Evolutionary conservation across 495 filamentous ascomycete genomes (phyloP).

Genomic region (Podospora didyma): DNA sequence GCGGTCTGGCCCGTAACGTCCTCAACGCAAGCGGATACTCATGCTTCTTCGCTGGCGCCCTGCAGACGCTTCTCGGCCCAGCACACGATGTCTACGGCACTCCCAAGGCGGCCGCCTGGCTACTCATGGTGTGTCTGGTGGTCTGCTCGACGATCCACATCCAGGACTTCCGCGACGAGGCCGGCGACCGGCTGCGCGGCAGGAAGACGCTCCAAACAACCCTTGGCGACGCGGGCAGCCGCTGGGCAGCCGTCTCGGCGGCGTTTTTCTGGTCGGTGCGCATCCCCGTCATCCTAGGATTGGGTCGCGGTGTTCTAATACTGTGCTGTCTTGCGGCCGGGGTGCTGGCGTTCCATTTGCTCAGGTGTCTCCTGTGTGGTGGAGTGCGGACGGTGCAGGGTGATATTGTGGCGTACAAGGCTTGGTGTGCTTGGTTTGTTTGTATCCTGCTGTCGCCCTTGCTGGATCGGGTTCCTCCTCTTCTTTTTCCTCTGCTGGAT

Average conservation of each 20-base stretch:
- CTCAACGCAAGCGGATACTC: constrained; percentile 42
- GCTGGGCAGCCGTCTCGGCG: constrained; percentile 35
- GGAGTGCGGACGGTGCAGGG: background rate
- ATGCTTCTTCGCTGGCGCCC: constrained; percentile 30
- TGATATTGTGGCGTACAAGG: constrained; percentile 1
- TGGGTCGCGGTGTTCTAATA: background rate
- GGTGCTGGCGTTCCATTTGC: background rate
- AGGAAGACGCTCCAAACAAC: constrained; percentile 40
- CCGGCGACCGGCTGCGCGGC: constrained; percentile 41
- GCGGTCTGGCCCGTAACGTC: constrained; percentile 34
- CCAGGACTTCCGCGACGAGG: constrained; percentile 49
- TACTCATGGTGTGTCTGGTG: constrained; percentile 37
- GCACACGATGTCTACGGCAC: constrained; percentile 11
- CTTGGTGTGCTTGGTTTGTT: constrained; percentile 1
- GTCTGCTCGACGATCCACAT: constrained; percentile 50
- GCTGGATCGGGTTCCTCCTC: background rate
- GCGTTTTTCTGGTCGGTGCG: constrained; percentile 38
- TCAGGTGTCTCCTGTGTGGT: background rate
- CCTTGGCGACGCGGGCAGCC: constrained; percentile 36
- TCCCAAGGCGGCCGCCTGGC: constrained; percentile 34
- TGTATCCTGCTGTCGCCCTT: background rate
- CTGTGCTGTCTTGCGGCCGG: background rate
- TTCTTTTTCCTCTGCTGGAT: no score
- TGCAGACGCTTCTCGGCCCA: constrained; percentile 17
- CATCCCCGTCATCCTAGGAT: constrained; percentile 34